phyloP scores from a whole-genome alignment of 371 early-diverging fungal species.

The Apophysomyces trapeziformis region DNA sequence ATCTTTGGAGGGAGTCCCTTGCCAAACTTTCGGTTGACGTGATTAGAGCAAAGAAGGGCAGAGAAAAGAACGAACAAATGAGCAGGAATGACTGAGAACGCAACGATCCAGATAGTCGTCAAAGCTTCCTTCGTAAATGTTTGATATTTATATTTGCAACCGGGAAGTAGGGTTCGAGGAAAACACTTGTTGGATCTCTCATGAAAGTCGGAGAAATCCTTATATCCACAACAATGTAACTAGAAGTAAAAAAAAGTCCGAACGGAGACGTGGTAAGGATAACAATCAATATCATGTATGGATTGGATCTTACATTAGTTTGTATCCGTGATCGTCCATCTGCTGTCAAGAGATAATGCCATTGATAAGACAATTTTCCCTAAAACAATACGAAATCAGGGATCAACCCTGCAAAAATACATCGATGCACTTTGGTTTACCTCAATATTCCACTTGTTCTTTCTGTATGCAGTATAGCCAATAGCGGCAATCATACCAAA shows the following conservation, averaged over 20 bases:
- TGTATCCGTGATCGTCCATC: constrained; percentile 48
- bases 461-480: constrained; percentile 59
- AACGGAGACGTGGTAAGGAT: neutral
- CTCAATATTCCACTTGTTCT: constrained; percentile 49
- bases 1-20: constrained; percentile 55
- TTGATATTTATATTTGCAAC: constrained; percentile 56
- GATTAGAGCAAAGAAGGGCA: constrained; percentile 61
- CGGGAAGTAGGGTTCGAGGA: constrained; percentile 59
- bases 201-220: constrained; percentile 57
- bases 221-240: constrained; percentile 66
- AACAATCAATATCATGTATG: neutral
- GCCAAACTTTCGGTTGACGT: constrained; percentile 57
- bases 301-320: constrained; percentile 38
- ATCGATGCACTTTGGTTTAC: neutral
- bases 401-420: neutral
- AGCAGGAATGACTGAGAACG: constrained; percentile 51
- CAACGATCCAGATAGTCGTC: constrained; percentile 47
- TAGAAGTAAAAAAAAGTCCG: constrained; percentile 11
- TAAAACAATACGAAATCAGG: neutral
- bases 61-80: constrained; percentile 56
- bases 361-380: constrained; percentile 54
- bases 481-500: constrained; percentile 59
- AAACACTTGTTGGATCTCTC: constrained; percentile 62
- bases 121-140: constrained; percentile 49
- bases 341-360: constrained; percentile 46